A percentile compares a stretch with the other conserved stretches of the same genome.
These are phyloP conservation scores for Exophiala dermatitidis DNA, from an alignment of 2,329 filamentous ascomycete species.

Conservation along the genomic window DNA sequence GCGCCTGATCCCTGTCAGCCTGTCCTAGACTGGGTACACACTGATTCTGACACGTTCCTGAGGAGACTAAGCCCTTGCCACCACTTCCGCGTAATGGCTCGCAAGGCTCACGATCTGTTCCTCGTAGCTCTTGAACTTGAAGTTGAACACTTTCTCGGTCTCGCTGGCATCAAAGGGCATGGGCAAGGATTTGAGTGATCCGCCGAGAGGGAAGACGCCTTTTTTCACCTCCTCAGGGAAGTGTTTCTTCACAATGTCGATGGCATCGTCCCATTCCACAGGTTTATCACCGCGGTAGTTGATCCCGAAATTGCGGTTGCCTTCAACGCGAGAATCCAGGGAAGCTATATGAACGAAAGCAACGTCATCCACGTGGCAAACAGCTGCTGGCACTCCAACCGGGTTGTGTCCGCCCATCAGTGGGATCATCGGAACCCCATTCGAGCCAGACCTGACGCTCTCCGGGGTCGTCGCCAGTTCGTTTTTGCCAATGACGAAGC, in stretches of 20 bases:
- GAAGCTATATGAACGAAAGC: slow-evolving; percentile 30
- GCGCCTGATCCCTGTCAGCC: background rate
- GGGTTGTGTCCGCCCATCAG: slow-evolving; percentile 10
- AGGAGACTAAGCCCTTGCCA: background rate
- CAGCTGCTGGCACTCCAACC: slow-evolving; percentile 7
- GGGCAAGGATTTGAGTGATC: slow-evolving; percentile 50
- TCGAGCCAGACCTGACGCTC: slow-evolving; percentile 23
- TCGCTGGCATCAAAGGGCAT: slow-evolving; percentile 43
- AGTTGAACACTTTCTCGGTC: slow-evolving; percentile 36
- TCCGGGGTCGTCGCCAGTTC: slow-evolving; percentile 26
- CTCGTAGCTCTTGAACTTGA: slow-evolving; percentile 37
- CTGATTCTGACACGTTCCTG: too few species aligned
- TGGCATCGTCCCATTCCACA: slow-evolving; percentile 35
- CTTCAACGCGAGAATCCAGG: slow-evolving; percentile 21
- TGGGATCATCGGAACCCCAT: slow-evolving; percentile 20
- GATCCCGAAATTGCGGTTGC: slow-evolving; percentile 19
- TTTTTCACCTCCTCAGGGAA: slow-evolving; percentile 36
- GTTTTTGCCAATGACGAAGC: slow-evolving; percentile 52
- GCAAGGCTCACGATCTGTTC: slow-evolving; percentile 29
- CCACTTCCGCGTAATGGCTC: slow-evolving; percentile 14
- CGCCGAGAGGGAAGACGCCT: slow-evolving; percentile 39
- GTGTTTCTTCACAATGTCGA: slow-evolving; percentile 37
- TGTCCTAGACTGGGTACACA: too few species aligned
- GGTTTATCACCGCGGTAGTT: slow-evolving; percentile 8
- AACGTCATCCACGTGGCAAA: slow-evolving; percentile 30